A percentile compares a stretch with the other conserved stretches of the same genome.
Evolutionary conservation across 2,329 filamentous ascomycete genomes (phyloP).

Genomic region (Ascochyta pisi): DNA sequence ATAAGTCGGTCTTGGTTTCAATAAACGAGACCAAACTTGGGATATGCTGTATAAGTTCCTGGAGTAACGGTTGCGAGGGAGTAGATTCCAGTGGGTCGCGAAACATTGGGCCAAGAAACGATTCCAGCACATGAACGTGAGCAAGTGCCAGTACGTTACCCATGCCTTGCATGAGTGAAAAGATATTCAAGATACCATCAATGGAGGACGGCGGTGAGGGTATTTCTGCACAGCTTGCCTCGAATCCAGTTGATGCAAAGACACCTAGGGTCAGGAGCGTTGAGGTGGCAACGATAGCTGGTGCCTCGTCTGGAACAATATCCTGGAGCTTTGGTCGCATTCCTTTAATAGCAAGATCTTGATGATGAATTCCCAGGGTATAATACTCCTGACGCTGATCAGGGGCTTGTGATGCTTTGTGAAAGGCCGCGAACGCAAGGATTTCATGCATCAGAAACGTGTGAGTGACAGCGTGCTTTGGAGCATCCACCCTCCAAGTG

Average conservation of each 20-base stretch:
- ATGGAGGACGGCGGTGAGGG: constrained; percentile 24
- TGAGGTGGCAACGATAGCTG: constrained; percentile 41
- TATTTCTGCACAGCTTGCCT: constrained; percentile 21
- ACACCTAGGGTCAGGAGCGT: constrained; percentile 40
- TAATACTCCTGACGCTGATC: constrained; percentile 38
- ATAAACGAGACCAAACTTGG: constrained; percentile 30
- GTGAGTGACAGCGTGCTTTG: constrained; percentile 44
- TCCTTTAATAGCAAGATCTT: constrained; percentile 45
- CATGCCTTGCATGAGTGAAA: constrained; percentile 46
- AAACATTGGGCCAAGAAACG: constrained; percentile 36
- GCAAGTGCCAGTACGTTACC: constrained; percentile 36
- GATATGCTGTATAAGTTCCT: constrained; percentile 30
- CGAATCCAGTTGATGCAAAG: constrained; percentile 40
- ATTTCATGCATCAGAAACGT: constrained; percentile 52
- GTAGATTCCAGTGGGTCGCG: constrained; percentile 26
- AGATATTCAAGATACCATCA: constrained; percentile 44
- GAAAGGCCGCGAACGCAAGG: constrained; percentile 50
- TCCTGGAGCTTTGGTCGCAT: constrained; percentile 39
- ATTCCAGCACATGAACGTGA: constrained; percentile 26
- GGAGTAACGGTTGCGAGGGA: constrained; percentile 38
- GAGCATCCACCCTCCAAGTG: constrained; percentile 45
- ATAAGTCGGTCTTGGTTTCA: constrained; percentile 26
- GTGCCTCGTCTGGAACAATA: constrained; percentile 40
- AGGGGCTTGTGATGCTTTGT: constrained; percentile 43
- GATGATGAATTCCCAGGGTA: constrained; percentile 46